Evolutionary conservation across 1,139 yeast species (phyloP).

Genomic region (Protomyces pachydermus): DNA sequence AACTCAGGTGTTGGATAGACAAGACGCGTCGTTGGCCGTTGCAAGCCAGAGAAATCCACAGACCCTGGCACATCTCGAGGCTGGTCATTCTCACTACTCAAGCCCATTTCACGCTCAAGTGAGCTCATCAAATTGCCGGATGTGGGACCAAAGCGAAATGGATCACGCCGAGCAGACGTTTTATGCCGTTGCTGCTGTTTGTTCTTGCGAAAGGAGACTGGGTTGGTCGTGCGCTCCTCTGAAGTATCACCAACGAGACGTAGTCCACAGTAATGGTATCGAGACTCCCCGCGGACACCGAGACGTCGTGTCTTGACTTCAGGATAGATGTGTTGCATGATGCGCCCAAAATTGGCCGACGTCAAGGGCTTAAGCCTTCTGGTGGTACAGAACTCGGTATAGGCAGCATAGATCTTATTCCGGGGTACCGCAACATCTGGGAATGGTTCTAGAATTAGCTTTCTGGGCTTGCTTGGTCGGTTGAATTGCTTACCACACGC

Average conservation of each 20-base stretch:
- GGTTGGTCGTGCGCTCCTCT: constrained; percentile 22
- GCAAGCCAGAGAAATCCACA: constrained; percentile 17
- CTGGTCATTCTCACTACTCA: background rate
- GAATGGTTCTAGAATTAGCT: background rate
- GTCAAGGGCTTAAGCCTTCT: constrained; percentile 64
- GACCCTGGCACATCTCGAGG: constrained; percentile 12
- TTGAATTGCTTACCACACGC: constrained; percentile 12
- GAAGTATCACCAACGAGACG: constrained; percentile 52
- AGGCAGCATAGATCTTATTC: constrained; percentile 73
- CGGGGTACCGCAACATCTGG: constrained; percentile 74
- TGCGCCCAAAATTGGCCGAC: constrained; percentile 83
- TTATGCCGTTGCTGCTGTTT: constrained; percentile 7
- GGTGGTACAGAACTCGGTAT: constrained; percentile 67
- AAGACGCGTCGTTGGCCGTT: constrained; percentile 5
- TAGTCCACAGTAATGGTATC: constrained; percentile 87
- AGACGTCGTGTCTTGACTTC: constrained; percentile 71
- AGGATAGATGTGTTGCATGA: constrained; percentile 71
- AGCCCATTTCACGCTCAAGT: background rate
- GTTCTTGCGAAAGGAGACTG: constrained; percentile 15
- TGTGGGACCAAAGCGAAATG: background rate
- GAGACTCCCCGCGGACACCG: constrained; percentile 84
- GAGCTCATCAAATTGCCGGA: constrained; percentile 15
- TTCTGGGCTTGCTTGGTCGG: background rate
- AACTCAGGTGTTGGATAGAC: constrained; percentile 26
- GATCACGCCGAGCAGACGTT: constrained; percentile 5